phyloP scores from a whole-genome alignment of 2,329 filamentous ascomycete species.

The Diaporthe citriasiana region DNA sequence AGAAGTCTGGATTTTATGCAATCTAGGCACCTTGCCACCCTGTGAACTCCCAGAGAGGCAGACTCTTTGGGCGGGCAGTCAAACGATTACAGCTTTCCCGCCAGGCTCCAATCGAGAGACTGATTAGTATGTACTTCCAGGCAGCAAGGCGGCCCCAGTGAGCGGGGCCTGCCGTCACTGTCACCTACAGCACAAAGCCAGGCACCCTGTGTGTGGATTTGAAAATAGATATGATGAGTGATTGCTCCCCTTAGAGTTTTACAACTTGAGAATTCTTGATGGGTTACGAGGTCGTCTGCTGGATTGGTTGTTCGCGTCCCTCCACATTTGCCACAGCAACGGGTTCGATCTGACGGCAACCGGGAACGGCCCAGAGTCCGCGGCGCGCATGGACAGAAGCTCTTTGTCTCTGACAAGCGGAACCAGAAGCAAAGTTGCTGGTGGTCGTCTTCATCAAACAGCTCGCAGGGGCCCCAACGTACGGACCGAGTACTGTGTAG shows the following conservation, averaged over 20 bases:
- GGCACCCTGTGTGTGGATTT: neutral
- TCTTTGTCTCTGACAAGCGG: neutral
- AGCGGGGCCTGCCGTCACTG: neutral
- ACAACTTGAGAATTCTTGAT: neutral
- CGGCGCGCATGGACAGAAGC: constrained; percentile 6
- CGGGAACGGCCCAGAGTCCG: constrained; percentile 1
- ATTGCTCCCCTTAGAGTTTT: neutral
- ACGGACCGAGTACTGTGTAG: no score
- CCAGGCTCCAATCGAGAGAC: neutral
- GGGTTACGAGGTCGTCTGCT: neutral
- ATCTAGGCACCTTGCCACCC: neutral
- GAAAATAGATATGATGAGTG: neutral
- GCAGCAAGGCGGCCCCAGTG: constrained; percentile 6
- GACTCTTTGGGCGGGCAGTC: no score
- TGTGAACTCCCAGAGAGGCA: neutral
- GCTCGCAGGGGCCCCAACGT: neutral
- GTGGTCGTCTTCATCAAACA: neutral
- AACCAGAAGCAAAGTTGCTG: neutral
- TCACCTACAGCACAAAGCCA: neutral
- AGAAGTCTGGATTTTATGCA: constrained; percentile 9
- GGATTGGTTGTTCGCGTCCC: neutral
- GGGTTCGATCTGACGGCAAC: constrained; percentile 12
- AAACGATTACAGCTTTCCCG: neutral
- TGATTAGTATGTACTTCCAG: neutral
- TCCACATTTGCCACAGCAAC: constrained; percentile 26